phyloP scores from a whole-genome alignment of 192 early-diverging fungal species.

The Rhizophagus sp. region DNA sequence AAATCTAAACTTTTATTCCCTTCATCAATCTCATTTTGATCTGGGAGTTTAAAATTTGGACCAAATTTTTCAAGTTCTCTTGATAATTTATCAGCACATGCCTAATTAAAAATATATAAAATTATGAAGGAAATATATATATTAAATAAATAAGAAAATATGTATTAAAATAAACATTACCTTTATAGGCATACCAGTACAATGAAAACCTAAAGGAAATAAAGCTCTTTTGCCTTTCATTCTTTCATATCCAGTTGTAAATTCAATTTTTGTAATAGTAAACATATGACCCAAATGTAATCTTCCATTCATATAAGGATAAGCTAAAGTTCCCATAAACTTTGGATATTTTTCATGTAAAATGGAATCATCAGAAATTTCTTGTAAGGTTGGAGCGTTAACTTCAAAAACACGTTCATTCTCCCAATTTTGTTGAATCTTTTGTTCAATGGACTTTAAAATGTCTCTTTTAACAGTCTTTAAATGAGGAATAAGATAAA shows the following conservation, averaged over 20 bases:
- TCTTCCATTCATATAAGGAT: constrained; percentile 95
- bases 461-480: constrained; percentile 80
- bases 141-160: background rate
- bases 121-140: background rate
- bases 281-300: constrained; percentile 98
- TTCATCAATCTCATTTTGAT: background rate
- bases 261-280: constrained; percentile 94
- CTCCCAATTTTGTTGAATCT: constrained; percentile 82
- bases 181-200: constrained; percentile 99
- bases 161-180: constrained; percentile 36
- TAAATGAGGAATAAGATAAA: background rate
- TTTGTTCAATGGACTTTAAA: constrained; percentile 72
- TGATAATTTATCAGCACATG: constrained; percentile 84
- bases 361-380: constrained; percentile 42
- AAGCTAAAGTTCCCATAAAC: constrained; percentile 93
- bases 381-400: constrained; percentile 76
- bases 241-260: constrained; percentile 91
- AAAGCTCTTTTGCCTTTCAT: constrained; percentile 89
- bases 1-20: constrained; percentile 6
- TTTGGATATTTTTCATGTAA: constrained; percentile 78
- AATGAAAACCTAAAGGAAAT: constrained; percentile 98
- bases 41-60: constrained; percentile 58
- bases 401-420: constrained; percentile 76
- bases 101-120: constrained; percentile 46
- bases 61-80: constrained; percentile 86